phyloP scores from a whole-genome alignment of 192 early-diverging fungal genomes.

The Entomortierella parvispora region DNA sequence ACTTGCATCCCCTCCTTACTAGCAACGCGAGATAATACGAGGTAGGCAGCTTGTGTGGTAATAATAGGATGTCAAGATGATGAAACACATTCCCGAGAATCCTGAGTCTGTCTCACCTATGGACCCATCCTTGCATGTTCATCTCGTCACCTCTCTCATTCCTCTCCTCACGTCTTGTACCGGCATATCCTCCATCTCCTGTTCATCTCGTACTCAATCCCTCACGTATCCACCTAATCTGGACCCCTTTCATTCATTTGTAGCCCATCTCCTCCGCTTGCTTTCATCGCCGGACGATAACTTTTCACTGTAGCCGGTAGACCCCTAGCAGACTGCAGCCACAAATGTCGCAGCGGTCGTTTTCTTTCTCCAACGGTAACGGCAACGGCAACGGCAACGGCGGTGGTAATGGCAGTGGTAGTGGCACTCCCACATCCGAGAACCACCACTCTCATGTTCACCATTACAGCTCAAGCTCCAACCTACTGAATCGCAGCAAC shows the following conservation, averaged over 20 bases:
- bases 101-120: no score
- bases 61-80: no score
- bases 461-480: conserved; percentile 32
- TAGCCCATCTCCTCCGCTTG: no score
- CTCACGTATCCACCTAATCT: not conserved
- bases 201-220: not conserved
- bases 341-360: conserved; percentile 41
- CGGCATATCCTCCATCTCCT: not conserved
- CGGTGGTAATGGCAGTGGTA: no score
- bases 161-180: not conserved
- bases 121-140: not conserved
- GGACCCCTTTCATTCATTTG: not conserved
- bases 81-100: no score
- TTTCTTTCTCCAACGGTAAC: conserved; percentile 13
- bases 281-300: no score
- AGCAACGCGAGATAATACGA: no score
- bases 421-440: conserved; percentile 20
- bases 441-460: conserved; percentile 9
- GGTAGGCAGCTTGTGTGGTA: no score
- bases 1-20: no score
- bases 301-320: no score
- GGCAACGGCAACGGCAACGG: no score
- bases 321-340: no score
- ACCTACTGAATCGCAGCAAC: conserved; percentile 29
- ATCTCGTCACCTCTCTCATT: conserved; percentile 4